Evolutionary conservation across 352 stramenopile species (phyloP), one percentile per base, ranked within the genome.

Genomic region (Aphanomyces euteiches): DNA sequence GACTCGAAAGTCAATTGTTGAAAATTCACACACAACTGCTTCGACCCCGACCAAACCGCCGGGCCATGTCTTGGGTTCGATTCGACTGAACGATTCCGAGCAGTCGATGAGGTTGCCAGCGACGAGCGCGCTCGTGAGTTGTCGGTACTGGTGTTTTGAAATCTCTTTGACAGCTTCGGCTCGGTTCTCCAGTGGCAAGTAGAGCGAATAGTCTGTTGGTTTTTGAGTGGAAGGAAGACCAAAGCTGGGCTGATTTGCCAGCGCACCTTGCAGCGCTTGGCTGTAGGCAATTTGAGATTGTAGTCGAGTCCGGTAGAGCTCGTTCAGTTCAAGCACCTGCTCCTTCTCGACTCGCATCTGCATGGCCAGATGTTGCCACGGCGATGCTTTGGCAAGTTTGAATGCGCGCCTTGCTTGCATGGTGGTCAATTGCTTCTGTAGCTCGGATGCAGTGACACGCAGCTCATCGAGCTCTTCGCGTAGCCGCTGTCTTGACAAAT

Each of bases 391-490:
- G 7, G 50, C 15, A 13, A 12, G 17, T 13, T 37, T 37, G 1
- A 37, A 37, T 17, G 50, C 54, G 12, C 43, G 56, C 21, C 43
- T 43, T 7, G 15, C 8, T 7, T 61, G 2, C 39, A 70, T 45
- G 38, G 8, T 2, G 28, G 7, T 57, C 1, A 70, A 28, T 7
- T 70, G 45, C 37, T 19, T 45, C 48, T 61, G 47, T 7, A 70
- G 38, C 0, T 70, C 45, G 1, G 12, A 10, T 7, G 48, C 47
- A 34, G 36, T 54, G 34, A 21, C 39, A 12, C 64, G 36, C 7
- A 70, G 40, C 47, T 63, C 59, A 21, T 39, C 40, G 8, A 70
- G 43, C 38, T 70, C 64, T 61, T 70, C 64, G 40, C 47, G 64
- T n/a, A 61, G 64, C 21, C 64, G 48, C 39, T 70, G 58, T 12